Percentiles rank a stretch among this genome's conserved stretches.
Evolutionary conservation across 2,329 filamentous ascomycete species (phyloP).

Genomic region (Aspergillus chevalieri): DNA sequence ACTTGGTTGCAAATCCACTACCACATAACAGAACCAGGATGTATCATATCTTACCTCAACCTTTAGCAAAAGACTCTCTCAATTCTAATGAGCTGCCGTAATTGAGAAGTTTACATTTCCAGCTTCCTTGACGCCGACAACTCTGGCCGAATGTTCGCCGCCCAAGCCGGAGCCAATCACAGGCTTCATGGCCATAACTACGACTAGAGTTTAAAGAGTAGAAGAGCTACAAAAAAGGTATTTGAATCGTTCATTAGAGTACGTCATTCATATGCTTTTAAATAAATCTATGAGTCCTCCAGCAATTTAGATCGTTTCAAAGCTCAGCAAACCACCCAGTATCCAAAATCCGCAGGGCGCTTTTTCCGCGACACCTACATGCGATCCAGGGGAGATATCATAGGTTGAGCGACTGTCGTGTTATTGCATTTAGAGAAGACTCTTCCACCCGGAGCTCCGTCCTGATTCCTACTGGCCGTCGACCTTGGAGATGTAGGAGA

Average conservation of each 20-base stretch:
- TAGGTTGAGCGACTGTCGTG: not conserved
- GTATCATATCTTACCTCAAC: too few species aligned
- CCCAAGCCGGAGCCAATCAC: constrained; percentile 4
- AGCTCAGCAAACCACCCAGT: not conserved
- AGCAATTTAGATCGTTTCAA: not conserved
- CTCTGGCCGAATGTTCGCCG: constrained; percentile 1
- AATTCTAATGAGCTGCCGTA: too few species aligned
- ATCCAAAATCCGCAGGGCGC: not conserved
- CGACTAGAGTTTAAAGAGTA: too few species aligned
- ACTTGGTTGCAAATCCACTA: constrained; percentile 3
- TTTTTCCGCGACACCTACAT: not conserved
- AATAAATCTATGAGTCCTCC: not conserved
- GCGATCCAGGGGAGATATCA: not conserved
- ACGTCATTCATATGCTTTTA: not conserved
- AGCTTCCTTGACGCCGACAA: too few species aligned
- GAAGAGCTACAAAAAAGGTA: too few species aligned
- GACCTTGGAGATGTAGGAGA: constrained; percentile 69
- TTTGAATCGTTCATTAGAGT: not conserved
- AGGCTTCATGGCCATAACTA: not conserved
- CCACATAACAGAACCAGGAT: too few species aligned
- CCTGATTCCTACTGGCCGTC: constrained; percentile 48
- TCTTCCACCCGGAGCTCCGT: constrained; percentile 25
- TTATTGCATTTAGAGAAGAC: constrained; percentile 25
- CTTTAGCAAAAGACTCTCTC: too few species aligned
- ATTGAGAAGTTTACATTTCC: too few species aligned